Evolutionary conservation across 257 asterid species (phyloP).

Genomic region (Przewalskia tangutica): DNA sequence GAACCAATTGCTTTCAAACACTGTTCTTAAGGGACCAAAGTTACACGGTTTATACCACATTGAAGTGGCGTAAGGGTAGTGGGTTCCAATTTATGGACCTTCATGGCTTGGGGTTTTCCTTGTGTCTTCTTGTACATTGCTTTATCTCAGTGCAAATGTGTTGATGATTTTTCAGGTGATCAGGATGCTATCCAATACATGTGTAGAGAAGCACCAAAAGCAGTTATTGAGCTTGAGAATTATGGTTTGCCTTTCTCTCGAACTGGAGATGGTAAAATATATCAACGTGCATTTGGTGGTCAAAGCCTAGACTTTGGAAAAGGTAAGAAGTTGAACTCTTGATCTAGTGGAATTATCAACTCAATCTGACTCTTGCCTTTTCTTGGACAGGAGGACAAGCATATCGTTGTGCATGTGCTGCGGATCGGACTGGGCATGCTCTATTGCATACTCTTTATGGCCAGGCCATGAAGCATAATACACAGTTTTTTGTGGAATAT

Average conservation of each 20-base stretch:
- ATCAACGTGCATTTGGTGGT: constrained; percentile 99
- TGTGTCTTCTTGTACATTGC: not conserved
- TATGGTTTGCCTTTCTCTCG: constrained; percentile 93
- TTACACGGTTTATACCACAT: not conserved
- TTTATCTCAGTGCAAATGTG: constrained; percentile 6
- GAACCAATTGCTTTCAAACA: not conserved
- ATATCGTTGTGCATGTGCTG: constrained; percentile 98
- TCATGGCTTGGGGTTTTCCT: not conserved
- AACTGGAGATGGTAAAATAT: constrained; percentile 92
- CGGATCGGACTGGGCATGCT: constrained; percentile 99
- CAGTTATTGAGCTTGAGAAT: constrained; percentile 85
- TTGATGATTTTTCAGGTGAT: constrained; percentile 45
- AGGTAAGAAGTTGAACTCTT: constrained; percentile 30
- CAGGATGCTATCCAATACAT: constrained; percentile 95
- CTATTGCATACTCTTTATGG: constrained; percentile 94
- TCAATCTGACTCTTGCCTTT: constrained; percentile 3
- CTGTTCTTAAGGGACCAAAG: not conserved
- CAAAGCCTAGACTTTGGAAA: constrained; percentile 92
- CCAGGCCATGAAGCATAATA: constrained; percentile 98
- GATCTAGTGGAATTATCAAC: not conserved
- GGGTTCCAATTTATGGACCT: not conserved
- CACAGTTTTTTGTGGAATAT: constrained; percentile 92
- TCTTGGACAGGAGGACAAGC: constrained; percentile 81
- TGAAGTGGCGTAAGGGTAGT: not conserved
- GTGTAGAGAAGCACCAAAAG: constrained; percentile 96